Conservation (phyloP, 306 rosid genomes). For the Alnus rubra region DNA sequence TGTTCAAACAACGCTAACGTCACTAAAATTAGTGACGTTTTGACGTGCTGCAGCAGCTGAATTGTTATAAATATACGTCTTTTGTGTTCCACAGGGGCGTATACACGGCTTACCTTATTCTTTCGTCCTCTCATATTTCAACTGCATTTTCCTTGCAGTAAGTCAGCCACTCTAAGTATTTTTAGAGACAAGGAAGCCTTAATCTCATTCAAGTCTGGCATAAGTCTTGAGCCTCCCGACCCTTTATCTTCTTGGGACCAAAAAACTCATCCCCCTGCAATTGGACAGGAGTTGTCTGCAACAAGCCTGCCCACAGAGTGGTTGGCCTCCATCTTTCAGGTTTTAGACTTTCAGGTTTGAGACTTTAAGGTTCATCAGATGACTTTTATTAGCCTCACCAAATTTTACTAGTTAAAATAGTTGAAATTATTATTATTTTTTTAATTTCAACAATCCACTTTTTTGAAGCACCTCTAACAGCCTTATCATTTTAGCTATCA, state of each 20-base stretch:
- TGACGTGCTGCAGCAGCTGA: too few relatives aligned
- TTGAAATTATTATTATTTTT: too few relatives aligned
- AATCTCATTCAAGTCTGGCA: constrained; percentile 48
- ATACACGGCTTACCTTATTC: constrained; percentile 22
- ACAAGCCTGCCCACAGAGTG: constrained; percentile 43
- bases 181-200: constrained; percentile 61
- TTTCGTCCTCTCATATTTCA: constrained; percentile 4
- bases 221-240: constrained; percentile 27
- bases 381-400: too few relatives aligned
- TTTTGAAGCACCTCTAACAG: too few relatives aligned
- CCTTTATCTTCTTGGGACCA: constrained; percentile 50
- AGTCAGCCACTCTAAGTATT: constrained; percentile 41
- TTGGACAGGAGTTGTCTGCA: constrained; percentile 69
- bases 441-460: too few relatives aligned
- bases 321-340: constrained; percentile 50
- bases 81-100: not conserved
- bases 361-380: too few relatives aligned
- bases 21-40: too few relatives aligned
- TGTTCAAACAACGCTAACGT: too few relatives aligned
- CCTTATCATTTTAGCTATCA: too few relatives aligned
- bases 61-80: not conserved
- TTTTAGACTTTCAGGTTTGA: constrained; percentile 32
- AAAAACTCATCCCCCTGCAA: constrained; percentile 47
- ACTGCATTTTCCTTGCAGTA: constrained; percentile 18
- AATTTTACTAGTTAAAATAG: too few relatives aligned